A percentile compares a stretch with the other conserved stretches of the same genome.
Conservation (phyloP, 2,329 filamentous ascomycete species). For the Xylariaceae sp. region DNA sequence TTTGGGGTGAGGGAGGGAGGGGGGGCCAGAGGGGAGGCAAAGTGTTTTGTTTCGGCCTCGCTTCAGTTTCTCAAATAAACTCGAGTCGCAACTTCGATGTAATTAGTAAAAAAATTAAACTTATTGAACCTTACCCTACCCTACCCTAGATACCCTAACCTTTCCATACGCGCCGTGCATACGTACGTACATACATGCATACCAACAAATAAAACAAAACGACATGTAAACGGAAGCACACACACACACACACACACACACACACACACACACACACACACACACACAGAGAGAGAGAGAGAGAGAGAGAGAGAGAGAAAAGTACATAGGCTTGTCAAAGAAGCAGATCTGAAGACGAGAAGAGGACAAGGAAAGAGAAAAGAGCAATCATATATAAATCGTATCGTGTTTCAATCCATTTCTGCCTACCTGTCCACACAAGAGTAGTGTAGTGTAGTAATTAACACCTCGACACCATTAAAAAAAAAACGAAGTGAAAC, state of each 20-base stretch:
- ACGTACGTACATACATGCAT: background rate
- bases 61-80: background rate
- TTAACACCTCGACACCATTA: slow-evolving; percentile 9
- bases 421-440: background rate
- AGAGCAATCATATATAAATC: too few relatives aligned
- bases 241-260: background rate
- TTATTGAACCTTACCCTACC: too few relatives aligned
- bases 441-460: background rate
- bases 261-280: background rate
- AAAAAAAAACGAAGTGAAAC: background rate
- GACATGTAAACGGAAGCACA: background rate
- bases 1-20: slow-evolving; percentile 16
- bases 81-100: too few relatives aligned
- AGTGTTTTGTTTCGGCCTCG: slow-evolving; percentile 4
- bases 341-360: too few relatives aligned
- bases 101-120: too few relatives aligned
- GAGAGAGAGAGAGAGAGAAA: background rate
- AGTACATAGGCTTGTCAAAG: too few relatives aligned
- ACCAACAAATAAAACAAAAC: background rate
- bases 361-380: too few relatives aligned
- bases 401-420: slow-evolving; percentile 1
- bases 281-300: background rate
- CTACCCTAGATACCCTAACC: too few relatives aligned
- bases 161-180: background rate
- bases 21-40: too few relatives aligned